Evolutionary conservation across 176 grass and related monocot genomes (phyloP).

Genomic region (Urochloa ruziziensis): DNA sequence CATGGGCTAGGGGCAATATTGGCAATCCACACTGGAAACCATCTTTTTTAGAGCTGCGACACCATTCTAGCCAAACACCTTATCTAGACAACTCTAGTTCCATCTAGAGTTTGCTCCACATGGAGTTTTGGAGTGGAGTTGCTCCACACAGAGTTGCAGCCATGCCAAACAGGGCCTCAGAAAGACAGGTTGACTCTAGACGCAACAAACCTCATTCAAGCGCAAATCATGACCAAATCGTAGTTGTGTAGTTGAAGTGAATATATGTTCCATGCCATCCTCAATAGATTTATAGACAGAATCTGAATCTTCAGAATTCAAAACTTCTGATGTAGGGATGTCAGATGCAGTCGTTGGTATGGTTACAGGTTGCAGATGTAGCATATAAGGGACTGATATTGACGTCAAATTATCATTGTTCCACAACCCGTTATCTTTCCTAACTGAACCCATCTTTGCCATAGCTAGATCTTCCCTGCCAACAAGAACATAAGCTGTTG

Average conservation of each 20-base stretch:
- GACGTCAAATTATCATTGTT: conserved; percentile 63
- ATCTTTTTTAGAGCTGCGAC: no score
- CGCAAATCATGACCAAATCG: conserved; percentile 88
- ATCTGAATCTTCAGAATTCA: conserved; percentile 80
- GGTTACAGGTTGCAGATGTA: conserved; percentile 90
- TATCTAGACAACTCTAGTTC: no score
- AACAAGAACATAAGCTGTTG: conserved; percentile 80
- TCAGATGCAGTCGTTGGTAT: conserved; percentile 66
- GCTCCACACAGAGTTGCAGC: no score
- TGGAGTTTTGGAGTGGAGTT: no score
- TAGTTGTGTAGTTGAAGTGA: conserved; percentile 84
- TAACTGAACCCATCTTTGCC: conserved; percentile 53
- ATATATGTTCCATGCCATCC: conserved; percentile 99
- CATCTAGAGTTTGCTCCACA: no score
- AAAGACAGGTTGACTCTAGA: conserved; percentile 11
- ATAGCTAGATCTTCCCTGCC: conserved; percentile 86
- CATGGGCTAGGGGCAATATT: no score
- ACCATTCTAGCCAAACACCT: no score
- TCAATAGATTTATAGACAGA: conserved; percentile 68
- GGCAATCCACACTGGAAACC: no score
- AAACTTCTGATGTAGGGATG: conserved; percentile 51
- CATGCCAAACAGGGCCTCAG: no score
- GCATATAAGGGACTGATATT: conserved; percentile 93
- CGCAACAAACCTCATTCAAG: conserved; percentile 81
- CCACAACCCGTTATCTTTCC: conserved; percentile 59